These are phyloP conservation scores for Strigomonas culicis DNA, from an alignment of 208 protist species.

Conservation along the genomic window DNA sequence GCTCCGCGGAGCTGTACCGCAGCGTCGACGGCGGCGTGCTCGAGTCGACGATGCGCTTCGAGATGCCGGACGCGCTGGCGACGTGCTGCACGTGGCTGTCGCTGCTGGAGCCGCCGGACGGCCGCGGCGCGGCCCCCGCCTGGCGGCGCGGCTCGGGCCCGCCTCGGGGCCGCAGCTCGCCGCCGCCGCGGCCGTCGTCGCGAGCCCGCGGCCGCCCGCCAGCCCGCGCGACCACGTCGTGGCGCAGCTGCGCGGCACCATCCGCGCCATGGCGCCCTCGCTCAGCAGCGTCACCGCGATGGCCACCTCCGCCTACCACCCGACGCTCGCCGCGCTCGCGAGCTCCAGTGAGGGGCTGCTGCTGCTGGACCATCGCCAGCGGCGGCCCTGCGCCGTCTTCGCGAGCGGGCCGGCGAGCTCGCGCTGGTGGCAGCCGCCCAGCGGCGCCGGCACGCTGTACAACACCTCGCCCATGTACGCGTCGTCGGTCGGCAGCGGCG, in stretches of 20 bases:
- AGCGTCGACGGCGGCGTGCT: conserved; percentile 40
- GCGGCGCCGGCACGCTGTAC: not conserved
- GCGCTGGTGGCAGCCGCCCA: not conserved
- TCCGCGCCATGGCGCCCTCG: conserved; percentile 18
- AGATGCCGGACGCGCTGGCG: conserved; percentile 33
- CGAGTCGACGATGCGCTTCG: conserved; percentile 29
- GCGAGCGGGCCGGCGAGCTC: not conserved
- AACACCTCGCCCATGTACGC: conserved; percentile 7
- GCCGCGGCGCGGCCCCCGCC: conserved; percentile 5
- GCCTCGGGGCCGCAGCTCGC: not conserved
- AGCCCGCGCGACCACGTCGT: not conserved
- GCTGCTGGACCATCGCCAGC: conserved; percentile 44
- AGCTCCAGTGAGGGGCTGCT: conserved; percentile 54
- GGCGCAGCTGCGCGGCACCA: not conserved
- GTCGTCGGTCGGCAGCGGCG: not conserved
- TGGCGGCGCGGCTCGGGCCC: not conserved
- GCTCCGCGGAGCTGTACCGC: conserved; percentile 46
- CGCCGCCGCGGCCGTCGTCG: not conserved
- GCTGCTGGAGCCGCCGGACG: conserved; percentile 1
- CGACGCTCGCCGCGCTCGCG: conserved; percentile 48
- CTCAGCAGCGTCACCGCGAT: conserved; percentile 50
- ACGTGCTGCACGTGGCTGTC: not conserved
- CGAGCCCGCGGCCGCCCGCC: conserved; percentile 11
- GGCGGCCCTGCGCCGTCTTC: conserved; percentile 27
- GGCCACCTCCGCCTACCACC: conserved; percentile 43